Evolutionary conservation across 495 filamentous ascomycete species (phyloP), one percentile per base, ranked within the genome.

Genomic region (Lophiotrema nucula): DNA sequence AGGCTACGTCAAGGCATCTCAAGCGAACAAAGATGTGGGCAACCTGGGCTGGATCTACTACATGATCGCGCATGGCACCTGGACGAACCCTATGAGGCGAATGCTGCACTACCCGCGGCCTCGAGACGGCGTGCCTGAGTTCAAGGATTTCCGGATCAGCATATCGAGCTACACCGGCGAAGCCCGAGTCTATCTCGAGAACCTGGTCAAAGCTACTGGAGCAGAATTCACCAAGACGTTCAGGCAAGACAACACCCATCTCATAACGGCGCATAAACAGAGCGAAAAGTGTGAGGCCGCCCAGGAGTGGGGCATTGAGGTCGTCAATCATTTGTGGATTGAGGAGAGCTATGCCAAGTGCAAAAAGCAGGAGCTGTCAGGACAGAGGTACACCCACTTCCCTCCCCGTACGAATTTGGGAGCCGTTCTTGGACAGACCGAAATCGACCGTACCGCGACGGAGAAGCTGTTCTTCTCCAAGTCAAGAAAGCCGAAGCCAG

Each of bases 91-190:
- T 5, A 73, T 89, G 53, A 79, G 81, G 18, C 82, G 89, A 47
- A 76, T 97, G 5, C 76, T 99, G 19, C 93, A 97, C 67, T 99
- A 97, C 66, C 93, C 93, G 2, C 66, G 93, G 37, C 85, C 89
- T 22, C 80, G 79, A 26, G 70, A 80, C 1, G 86, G 87, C 2
- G 81, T 99, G 16, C 85, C 88, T 0, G 92, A 88, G 1, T 96
- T 97, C 68, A 69, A 87, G 58, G 77, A 79, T 10, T 77, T 85
- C 65, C 79, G 76, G 52, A 93, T 99, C 60, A 92, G 89, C 52
- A 74, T 99, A 2, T 96, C 92, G 0, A 97, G 97, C 70, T 99
- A 99, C 68, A 88, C 88, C 25, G 93, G 93, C 16, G 95, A 99
- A 71, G 91, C 92, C 10, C 82, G 93, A 26, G 81, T 88, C 38